Evolutionary conservation across 2,329 filamentous ascomycete species (phyloP).

Genomic region (Microdochium bolleyi): DNA sequence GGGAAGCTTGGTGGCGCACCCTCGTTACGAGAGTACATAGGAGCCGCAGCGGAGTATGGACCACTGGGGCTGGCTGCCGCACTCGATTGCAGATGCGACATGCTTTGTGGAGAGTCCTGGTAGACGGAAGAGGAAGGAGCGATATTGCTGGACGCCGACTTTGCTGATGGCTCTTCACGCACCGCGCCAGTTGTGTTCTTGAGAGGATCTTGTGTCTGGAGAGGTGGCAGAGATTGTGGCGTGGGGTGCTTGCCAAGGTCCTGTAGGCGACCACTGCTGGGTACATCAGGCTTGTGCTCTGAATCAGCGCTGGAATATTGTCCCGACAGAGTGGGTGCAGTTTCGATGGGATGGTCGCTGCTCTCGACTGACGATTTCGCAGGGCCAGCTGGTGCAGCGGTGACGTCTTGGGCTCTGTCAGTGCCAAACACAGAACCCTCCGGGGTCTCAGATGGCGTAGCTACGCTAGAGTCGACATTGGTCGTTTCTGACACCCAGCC

Average conservation of each 20-base stretch:
- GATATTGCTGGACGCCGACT: neutral
- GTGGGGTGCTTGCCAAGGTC: neutral
- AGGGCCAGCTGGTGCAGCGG: neutral
- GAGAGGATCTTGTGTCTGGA: neutral
- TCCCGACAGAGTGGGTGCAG: neutral
- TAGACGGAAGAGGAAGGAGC: neutral
- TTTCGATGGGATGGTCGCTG: neutral
- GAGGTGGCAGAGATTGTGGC: neutral
- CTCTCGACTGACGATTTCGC: neutral
- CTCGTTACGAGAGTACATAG: neutral
- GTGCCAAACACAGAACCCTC: neutral
- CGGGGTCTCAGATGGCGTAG: conserved; percentile 11
- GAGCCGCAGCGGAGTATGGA: neutral
- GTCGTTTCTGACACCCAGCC: conserved; percentile 20
- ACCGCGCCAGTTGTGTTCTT: neutral
- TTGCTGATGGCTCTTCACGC: neutral
- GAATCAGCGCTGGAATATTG: neutral
- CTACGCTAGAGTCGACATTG: conserved; percentile 9
- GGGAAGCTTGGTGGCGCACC: neutral
- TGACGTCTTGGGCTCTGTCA: neutral
- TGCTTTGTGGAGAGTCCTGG: neutral
- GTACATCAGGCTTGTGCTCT: neutral
- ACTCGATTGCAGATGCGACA: neutral
- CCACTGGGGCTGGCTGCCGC: neutral
- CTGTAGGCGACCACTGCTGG: neutral